Percentiles rank a stretch among this genome's conserved stretches.
Conservation (phyloP, 495 filamentous ascomycete species). For the Jackrogersella multiformis region DNA sequence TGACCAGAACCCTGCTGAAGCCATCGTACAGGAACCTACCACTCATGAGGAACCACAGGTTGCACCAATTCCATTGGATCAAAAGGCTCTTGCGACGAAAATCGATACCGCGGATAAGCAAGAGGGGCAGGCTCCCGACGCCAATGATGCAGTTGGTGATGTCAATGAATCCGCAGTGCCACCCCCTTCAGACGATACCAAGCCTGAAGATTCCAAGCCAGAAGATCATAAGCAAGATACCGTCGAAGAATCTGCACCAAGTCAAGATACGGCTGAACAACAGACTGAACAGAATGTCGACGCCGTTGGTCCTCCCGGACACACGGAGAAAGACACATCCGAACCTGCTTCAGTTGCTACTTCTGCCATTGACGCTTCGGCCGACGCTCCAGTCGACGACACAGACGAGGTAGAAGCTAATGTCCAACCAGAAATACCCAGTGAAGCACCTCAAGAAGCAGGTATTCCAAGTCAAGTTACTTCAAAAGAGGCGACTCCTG, state of each 20-base stretch:
- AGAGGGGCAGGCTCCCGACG: not conserved
- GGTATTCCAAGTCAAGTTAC: not conserved
- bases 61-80: not conserved
- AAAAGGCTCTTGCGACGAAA: conserved; percentile 11
- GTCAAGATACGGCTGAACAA: not conserved
- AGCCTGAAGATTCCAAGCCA: not conserved
- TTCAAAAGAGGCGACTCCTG: not conserved
- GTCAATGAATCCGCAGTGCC: not conserved
- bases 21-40: not conserved
- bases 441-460: not conserved
- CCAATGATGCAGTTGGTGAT: not conserved
- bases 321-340: not conserved
- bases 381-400: not conserved
- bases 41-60: conserved; percentile 5
- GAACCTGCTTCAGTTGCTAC: not conserved
- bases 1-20: conserved; percentile 5
- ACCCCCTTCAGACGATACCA: not conserved
- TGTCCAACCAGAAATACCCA: not conserved
- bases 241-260: not conserved
- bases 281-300: not conserved
- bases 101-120: not conserved
- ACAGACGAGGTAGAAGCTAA: not conserved
- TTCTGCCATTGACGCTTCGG: not conserved
- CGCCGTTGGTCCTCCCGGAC: not conserved
- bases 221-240: not conserved